A percentile compares a stretch with the other conserved stretches of the same genome.
Conservation (phyloP, 176 grass and related monocot genomes). For the Stipa capillata region DNA sequence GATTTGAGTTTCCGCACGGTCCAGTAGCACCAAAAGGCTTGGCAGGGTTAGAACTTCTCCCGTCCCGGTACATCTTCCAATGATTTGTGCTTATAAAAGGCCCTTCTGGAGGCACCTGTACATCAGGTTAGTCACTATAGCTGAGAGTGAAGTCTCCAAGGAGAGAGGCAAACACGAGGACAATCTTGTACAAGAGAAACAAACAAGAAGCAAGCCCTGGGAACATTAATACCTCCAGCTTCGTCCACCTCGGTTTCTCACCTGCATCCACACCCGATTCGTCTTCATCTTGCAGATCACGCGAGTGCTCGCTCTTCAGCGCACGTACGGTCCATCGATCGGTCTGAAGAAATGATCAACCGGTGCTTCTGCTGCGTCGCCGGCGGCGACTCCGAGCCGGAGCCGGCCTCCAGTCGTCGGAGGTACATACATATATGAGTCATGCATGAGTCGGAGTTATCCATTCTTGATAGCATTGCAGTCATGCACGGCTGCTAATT, state of each 20-base stretch:
- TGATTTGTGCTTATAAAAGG: background rate
- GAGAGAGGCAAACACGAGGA: slow-evolving; percentile 30
- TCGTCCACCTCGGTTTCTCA: slow-evolving; percentile 43
- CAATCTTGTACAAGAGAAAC: slow-evolving; percentile 32
- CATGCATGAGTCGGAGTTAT: too few relatives aligned
- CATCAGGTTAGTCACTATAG: background rate
- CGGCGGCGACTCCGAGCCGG: slow-evolving; percentile 18
- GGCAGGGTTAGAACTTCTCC: too few relatives aligned
- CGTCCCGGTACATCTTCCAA: background rate
- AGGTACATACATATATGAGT: slow-evolving; percentile 5
- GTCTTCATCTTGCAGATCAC: background rate
- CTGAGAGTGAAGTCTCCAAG: slow-evolving; percentile 39
- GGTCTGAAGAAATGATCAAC: slow-evolving; percentile 30
- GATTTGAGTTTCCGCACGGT: too few relatives aligned
- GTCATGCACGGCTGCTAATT: background rate
- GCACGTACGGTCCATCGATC: too few relatives aligned
- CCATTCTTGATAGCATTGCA: background rate
- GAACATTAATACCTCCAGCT: slow-evolving; percentile 18
- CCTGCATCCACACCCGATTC: background rate
- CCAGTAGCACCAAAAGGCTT: too few relatives aligned
- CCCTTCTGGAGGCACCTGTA: slow-evolving; percentile 16
- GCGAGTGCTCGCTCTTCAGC: background rate
- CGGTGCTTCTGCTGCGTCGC: slow-evolving; percentile 46
- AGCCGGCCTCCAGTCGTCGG: background rate
- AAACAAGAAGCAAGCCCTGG: slow-evolving; percentile 11